A percentile compares a stretch with the other conserved stretches of the same genome.
These are phyloP conservation scores for Cyamopsis tetragonoloba DNA, from an alignment of 306 rosid species.

Conservation along the genomic window DNA sequence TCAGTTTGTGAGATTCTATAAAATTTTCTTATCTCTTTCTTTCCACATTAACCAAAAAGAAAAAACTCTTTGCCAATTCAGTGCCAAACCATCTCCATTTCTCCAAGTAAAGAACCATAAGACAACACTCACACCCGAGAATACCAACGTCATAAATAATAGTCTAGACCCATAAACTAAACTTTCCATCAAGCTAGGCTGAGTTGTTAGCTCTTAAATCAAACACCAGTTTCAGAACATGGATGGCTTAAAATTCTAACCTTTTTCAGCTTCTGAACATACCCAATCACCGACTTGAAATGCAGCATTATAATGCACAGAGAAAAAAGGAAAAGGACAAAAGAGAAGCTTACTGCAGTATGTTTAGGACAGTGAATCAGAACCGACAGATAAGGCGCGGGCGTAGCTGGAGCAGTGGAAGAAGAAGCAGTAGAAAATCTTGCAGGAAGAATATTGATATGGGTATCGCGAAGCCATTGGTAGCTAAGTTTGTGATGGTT, in stretches of 20 bases:
- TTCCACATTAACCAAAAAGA: not conserved
- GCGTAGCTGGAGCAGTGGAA: conserved; percentile 18
- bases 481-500: conserved; percentile 18
- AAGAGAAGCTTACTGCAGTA: conserved; percentile 48
- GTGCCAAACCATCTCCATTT: not conserved
- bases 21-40: too few species aligned
- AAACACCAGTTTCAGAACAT: not conserved
- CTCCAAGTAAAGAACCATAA: too few species aligned
- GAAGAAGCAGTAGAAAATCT: conserved; percentile 37
- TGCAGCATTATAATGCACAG: not conserved
- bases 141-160: not conserved
- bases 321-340: not conserved
- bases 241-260: not conserved
- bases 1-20: not conserved
- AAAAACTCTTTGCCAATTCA: not conserved
- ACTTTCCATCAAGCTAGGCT: not conserved
- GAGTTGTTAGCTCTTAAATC: not conserved
- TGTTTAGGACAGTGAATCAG: conserved; percentile 61
- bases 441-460: not conserved
- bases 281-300: not conserved
- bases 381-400: conserved; percentile 48
- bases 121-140: too few species aligned
- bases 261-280: not conserved
- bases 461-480: conserved; percentile 8
- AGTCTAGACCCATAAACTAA: not conserved